phyloP scores from a whole-genome alignment of 352 stramenopile genomes.

The Phytopythium oedochilum region DNA sequence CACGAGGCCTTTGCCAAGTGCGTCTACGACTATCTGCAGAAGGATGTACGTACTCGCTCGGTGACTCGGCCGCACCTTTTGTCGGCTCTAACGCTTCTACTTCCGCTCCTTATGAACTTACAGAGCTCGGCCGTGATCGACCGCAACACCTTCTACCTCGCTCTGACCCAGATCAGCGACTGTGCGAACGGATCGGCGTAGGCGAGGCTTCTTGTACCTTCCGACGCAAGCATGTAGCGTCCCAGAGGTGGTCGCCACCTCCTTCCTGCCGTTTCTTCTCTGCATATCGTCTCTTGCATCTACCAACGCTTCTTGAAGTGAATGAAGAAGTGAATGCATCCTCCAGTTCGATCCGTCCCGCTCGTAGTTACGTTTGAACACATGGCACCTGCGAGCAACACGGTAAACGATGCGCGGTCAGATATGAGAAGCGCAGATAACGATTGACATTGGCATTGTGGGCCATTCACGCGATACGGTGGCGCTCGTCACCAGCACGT shows the following conservation, averaged over 20 bases:
- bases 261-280: background rate
- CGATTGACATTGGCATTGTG: no score
- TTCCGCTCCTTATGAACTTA: background rate
- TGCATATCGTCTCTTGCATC: background rate
- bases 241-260: background rate
- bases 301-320: no score
- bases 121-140: constrained; percentile 5
- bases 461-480: no score
- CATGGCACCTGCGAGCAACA: no score
- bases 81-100: background rate
- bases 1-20: constrained; percentile 22
- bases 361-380: no score
- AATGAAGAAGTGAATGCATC: background rate
- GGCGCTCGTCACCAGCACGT: no score
- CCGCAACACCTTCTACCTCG: constrained; percentile 9
- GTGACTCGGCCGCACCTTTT: background rate
- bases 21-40: constrained; percentile 12
- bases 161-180: constrained; percentile 4
- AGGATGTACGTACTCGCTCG: constrained; percentile 11
- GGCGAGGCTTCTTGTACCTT: background rate
- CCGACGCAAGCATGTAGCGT: background rate
- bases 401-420: no score
- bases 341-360: background rate
- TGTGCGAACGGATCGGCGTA: constrained; percentile 1
- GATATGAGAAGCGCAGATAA: no score